Percentiles rank a stretch among this genome's conserved stretches.
Conservation (phyloP, 1,284 basidiomycete genomes). For the Ustilago xerochloae region DNA sequence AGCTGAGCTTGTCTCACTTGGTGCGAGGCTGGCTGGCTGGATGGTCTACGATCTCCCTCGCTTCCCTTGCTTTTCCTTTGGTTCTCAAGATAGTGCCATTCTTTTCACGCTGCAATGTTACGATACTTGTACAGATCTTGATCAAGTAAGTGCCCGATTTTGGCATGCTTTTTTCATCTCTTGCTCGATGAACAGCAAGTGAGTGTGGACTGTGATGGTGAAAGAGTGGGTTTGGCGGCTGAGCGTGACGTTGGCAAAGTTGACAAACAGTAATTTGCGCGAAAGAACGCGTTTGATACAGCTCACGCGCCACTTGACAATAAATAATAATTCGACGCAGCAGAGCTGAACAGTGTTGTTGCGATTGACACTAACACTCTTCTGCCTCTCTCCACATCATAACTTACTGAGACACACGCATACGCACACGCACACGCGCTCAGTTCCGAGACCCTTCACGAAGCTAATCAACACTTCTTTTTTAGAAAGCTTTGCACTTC, state of each 20-base stretch:
- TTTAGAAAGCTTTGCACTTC: neutral
- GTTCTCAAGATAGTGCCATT: slow-evolving; percentile 9
- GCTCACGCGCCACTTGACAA: too few relatives aligned
- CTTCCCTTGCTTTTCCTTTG: neutral
- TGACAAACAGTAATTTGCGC: too few relatives aligned
- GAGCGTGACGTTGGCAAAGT: too few relatives aligned
- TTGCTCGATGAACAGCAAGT: neutral
- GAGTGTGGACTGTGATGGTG: too few relatives aligned
- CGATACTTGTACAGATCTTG: slow-evolving; percentile 29
- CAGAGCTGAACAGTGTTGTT: too few relatives aligned
- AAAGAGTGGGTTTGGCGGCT: too few relatives aligned
- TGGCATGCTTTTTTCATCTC: too few relatives aligned
- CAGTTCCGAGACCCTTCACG: neutral
- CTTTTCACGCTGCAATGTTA: slow-evolving; percentile 17
- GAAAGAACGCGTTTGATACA: slow-evolving; percentile 6
- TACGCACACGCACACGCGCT: neutral
- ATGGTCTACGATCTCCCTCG: neutral
- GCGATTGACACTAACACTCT: too few relatives aligned
- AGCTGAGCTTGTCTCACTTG: neutral
- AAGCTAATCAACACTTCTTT: slow-evolving; percentile 2
- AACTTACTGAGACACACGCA: neutral
- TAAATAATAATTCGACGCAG: too few relatives aligned
- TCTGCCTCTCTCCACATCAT: slow-evolving; percentile 14
- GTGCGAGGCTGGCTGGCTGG: neutral
- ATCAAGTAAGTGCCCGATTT: neutral